These are phyloP conservation scores for Malassezia yamatoensis DNA, from an alignment of 1,284 basidiomycete species.

Conservation along the genomic window DNA sequence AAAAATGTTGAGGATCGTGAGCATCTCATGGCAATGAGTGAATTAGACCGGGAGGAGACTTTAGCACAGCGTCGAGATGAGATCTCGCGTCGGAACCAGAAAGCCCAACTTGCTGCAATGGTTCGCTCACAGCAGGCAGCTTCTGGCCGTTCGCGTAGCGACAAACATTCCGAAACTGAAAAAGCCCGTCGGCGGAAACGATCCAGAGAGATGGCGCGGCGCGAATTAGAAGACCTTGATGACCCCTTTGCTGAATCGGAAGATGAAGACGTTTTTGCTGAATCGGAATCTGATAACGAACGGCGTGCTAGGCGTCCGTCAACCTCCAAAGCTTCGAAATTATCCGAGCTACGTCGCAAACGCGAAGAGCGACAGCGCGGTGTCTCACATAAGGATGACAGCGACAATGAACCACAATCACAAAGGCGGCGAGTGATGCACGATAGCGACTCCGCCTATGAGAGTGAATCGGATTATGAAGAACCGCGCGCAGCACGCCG, in stretches of 20 bases:
- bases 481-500: conserved; percentile 2
- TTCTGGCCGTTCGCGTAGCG: conserved; percentile 20
- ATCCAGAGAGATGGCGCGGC: conserved; percentile 9
- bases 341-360: conserved; percentile 30
- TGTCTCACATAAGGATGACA: conserved; percentile 12
- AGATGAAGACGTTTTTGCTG: conserved; percentile 15
- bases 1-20: conserved; percentile 63
- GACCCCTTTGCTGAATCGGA: conserved; percentile 15
- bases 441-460: conserved; percentile 26
- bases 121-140: conserved; percentile 57
- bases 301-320: conserved; percentile 48
- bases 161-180: conserved; percentile 11
- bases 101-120: conserved; percentile 65
- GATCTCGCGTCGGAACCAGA: conserved; percentile 65
- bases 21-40: conserved; percentile 68
- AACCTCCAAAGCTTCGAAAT: conserved; percentile 29
- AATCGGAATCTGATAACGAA: conserved; percentile 18
- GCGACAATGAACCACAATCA: conserved; percentile 16
- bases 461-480: conserved; percentile 19
- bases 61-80: conserved; percentile 69
- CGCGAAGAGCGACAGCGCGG: conserved; percentile 27
- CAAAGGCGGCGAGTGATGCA: conserved; percentile 10
- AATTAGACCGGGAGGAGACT: conserved; percentile 77
- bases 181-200: conserved; percentile 11
- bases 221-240: conserved; percentile 15